Base-by-base conservation (phyloP, 345 rosid genomes). In the Salix exigua region DNA sequence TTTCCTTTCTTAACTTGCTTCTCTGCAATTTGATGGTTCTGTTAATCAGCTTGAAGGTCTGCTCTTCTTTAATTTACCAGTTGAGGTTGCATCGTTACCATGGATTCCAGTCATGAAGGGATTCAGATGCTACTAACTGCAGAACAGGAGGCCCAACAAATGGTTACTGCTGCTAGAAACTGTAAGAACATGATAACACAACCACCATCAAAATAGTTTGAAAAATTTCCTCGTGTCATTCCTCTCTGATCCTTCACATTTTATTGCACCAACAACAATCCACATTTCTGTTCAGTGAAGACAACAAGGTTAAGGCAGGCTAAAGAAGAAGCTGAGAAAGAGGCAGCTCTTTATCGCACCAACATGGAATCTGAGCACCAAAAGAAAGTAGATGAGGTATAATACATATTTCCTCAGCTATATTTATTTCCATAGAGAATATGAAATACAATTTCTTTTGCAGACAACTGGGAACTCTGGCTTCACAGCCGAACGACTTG, bases 51-150 rank as follows among this genome's bases (percentile, higher is more conserved):
- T 51, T 51, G 58, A 19, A 51, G n/a, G n/a, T 51, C 58, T 18
- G 58, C 44, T 46, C 50, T 46, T 3, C 9, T 51, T 19, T 51
- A 19, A n/a, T 51, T 51, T 51, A 25, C 31, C 28, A 70, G 25
- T 23, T 23, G 60, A 44, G 72, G 60, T 46, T 16, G 53, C 28
- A 55, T n/a, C 10, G 2, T 26, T 62, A 37, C 50, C 70, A 77
- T 85, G 89, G 89, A 85, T 31, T 77, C 89, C n/a, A 79, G 87
- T 12, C 89, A 88, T 75, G 91, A 88, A 81, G 89, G 91, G 74
- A 87, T 88, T 80, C 91, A 87, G 73, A 79, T 82, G 86, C 80
- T 88, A 78, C 73, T 88, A 26, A 77, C 71, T 31, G 91, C 89
- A 26, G 91, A 88, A 53, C 87, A 87, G 21, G 91, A 88, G 46